Evolutionary conservation across 257 asterid genomes (phyloP).

Genomic region (Solanum sitiens): DNA sequence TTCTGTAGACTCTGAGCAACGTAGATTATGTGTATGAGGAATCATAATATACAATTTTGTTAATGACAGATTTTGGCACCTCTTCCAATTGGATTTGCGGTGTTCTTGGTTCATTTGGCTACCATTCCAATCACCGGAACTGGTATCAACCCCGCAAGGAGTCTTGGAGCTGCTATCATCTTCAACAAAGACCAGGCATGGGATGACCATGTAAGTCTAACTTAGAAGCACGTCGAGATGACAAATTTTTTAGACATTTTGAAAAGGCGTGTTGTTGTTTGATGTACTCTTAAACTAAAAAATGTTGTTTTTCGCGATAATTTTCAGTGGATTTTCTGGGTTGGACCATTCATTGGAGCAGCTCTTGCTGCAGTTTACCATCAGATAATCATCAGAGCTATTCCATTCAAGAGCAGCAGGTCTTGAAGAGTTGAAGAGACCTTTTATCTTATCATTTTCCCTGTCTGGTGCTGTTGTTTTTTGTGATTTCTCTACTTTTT

Average conservation of each 20-base stretch:
- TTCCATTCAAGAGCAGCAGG: constrained; percentile 42
- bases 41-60: background rate
- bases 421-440: background rate
- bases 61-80: constrained; percentile 39
- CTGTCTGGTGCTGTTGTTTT: background rate
- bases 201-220: constrained; percentile 34
- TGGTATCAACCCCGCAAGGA: constrained; percentile 72
- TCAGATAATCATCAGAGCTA: constrained; percentile 54
- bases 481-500: background rate
- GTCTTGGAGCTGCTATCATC: constrained; percentile 71
- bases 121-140: constrained; percentile 83
- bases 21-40: background rate
- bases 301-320: background rate
- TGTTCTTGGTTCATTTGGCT: constrained; percentile 66
- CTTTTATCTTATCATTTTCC: background rate
- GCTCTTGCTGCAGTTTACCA: constrained; percentile 52
- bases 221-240: background rate
- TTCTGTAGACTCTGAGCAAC: background rate
- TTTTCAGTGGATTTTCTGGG: constrained; percentile 39
- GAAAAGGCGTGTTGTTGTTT: background rate
- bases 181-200: constrained; percentile 32
- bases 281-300: background rate
- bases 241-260: background rate
- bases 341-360: constrained; percentile 64
- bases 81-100: constrained; percentile 63